A percentile compares a stretch with the other conserved stretches of the same genome.
These are phyloP conservation scores for Torrubiella hemipterigena DNA, from an alignment of 2,329 filamentous ascomycete genomes.

Conservation along the genomic window DNA sequence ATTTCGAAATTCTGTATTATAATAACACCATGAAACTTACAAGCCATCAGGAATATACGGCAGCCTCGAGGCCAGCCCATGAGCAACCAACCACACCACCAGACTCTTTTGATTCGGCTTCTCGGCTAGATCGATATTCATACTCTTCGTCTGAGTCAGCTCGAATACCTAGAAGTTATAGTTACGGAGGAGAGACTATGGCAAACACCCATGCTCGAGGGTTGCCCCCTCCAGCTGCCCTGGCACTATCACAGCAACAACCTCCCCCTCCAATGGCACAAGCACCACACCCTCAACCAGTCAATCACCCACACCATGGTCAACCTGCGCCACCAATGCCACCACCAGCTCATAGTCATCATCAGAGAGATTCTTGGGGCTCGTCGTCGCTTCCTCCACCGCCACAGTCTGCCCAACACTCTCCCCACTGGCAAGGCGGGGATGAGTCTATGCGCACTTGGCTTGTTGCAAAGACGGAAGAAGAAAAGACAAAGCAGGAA, in stretches of 20 bases:
- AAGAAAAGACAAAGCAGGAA: constrained; percentile 62
- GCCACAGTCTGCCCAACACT: too few species aligned
- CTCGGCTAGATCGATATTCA: too few species aligned
- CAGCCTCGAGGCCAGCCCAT: too few species aligned
- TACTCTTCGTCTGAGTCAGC: too few species aligned
- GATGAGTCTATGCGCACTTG: constrained; percentile 63
- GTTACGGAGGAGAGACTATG: constrained; percentile 45
- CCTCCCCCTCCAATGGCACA: constrained; percentile 6
- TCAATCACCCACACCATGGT: constrained; percentile 11
- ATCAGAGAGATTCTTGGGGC: constrained; percentile 24
- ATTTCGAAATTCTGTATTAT: too few species aligned
- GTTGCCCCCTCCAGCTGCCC: constrained; percentile 55
- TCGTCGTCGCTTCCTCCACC: constrained; percentile 41
- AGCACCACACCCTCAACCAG: constrained; percentile 11
- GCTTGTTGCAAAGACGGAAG: constrained; percentile 60
- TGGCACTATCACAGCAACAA: constrained; percentile 24
- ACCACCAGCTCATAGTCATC: constrained; percentile 16
- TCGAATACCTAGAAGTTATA: constrained; percentile 32
- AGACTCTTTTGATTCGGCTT: too few species aligned
- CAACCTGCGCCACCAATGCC: too few species aligned
- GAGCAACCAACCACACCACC: too few species aligned
- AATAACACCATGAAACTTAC: too few species aligned
- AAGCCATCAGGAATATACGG: too few species aligned
- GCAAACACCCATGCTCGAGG: constrained; percentile 58
- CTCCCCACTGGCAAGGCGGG: constrained; percentile 54